Conservation (phyloP, 805 yeast genomes). For the Kodamaea hsintzibuensis region DNA sequence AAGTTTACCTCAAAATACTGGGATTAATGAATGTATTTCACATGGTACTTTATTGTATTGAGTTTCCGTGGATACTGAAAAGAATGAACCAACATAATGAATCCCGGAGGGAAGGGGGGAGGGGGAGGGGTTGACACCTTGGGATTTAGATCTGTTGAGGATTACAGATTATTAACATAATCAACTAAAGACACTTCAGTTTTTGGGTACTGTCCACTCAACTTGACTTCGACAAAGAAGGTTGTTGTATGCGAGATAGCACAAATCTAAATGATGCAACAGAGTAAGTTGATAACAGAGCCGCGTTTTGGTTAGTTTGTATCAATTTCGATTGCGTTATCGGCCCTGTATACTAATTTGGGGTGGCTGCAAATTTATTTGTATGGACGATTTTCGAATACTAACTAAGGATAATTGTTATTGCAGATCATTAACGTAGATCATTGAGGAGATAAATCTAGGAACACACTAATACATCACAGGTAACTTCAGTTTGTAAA, state of each 20-base stretch:
- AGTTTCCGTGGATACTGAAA: background rate
- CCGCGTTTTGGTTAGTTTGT: background rate
- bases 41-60: background rate
- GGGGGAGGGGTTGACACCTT: background rate
- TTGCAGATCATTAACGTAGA: too few species aligned
- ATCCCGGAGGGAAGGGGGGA: background rate
- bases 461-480: too few species aligned
- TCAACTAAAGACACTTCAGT: too few species aligned
- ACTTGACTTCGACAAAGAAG: background rate
- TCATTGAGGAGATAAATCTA: too few species aligned
- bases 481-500: too few species aligned
- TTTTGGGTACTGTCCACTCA: too few species aligned
- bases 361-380: background rate
- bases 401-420: too few species aligned
- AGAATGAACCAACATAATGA: background rate
- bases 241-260: background rate
- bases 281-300: background rate
- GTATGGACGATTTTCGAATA: too few species aligned
- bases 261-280: background rate
- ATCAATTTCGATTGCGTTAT: background rate
- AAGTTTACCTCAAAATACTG: background rate
- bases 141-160: background rate
- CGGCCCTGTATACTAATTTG: background rate
- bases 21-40: background rate
- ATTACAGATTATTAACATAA: too few species aligned